Conservation (phyloP, 139 green algal genomes). For the Coccomyxa sp. region DNA sequence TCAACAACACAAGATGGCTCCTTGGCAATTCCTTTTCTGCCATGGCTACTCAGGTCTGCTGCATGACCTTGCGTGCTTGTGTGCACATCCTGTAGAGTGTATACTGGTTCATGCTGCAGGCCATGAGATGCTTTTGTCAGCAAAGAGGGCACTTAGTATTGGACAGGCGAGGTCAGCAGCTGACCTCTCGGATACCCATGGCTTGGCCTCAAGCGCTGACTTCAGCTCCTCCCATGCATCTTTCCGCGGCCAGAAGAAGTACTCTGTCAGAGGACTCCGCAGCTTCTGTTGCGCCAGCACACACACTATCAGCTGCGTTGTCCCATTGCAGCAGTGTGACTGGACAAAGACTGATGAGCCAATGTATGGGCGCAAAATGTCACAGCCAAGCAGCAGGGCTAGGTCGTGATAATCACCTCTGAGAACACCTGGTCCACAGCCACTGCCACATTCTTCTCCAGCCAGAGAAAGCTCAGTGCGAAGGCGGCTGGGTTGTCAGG, state of each 20-base stretch:
- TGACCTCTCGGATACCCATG: constrained; percentile 72
- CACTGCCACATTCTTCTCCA: constrained; percentile 82
- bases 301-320: not conserved
- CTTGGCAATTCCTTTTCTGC: too few relatives aligned
- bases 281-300: constrained; percentile 28
- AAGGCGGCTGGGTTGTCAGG: constrained; percentile 23
- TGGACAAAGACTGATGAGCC: not conserved
- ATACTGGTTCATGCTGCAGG: too few relatives aligned
- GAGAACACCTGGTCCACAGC: constrained; percentile 80
- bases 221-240: constrained; percentile 93
- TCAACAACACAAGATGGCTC: too few relatives aligned
- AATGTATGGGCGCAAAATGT: not conserved
- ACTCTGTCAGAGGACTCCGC: constrained; percentile 80
- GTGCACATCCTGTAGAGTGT: too few relatives aligned
- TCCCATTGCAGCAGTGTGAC: not conserved
- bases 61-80: too few relatives aligned
- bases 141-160: too few relatives aligned
- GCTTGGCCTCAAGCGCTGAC: constrained; percentile 59
- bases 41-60: too few relatives aligned
- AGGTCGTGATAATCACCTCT: constrained; percentile 20
- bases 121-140: too few relatives aligned
- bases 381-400: not conserved
- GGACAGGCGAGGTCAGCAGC: too few relatives aligned
- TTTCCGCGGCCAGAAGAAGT: constrained; percentile 88
- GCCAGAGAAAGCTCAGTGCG: constrained; percentile 82